A percentile compares a stretch with the other conserved stretches of the same genome.
Evolutionary conservation across 495 filamentous ascomycete genomes (phyloP).

Genomic region (Tetracladium setigerum): DNA sequence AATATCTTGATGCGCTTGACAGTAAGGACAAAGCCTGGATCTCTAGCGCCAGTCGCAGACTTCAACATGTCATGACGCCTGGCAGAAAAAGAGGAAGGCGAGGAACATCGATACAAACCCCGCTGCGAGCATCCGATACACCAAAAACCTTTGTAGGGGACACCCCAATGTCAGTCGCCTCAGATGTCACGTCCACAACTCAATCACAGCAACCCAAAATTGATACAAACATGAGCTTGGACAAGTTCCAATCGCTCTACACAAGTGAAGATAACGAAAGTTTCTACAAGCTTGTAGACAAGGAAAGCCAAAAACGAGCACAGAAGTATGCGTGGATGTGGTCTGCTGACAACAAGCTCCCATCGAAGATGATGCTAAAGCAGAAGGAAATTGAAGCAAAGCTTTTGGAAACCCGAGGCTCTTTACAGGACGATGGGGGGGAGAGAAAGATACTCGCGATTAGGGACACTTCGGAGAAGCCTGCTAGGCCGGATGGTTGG

Average conservation of each 20-base stretch:
- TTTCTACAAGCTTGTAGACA: slow-evolving; percentile 88
- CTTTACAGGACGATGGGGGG: slow-evolving; percentile 41
- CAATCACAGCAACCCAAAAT: slow-evolving; percentile 36
- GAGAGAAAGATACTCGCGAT: slow-evolving; percentile 47
- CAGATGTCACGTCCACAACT: slow-evolving; percentile 27
- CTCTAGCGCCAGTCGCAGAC: slow-evolving; percentile 59
- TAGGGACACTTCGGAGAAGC: slow-evolving; percentile 57
- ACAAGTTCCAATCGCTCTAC: slow-evolving; percentile 83
- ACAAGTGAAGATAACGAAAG: slow-evolving; percentile 96
- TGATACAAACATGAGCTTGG: slow-evolving; percentile 74
- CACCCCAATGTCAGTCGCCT: slow-evolving; percentile 56
- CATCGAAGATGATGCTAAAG: slow-evolving; percentile 76
- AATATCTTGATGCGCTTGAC: slow-evolving; percentile 86
- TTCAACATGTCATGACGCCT: slow-evolving; percentile 79
- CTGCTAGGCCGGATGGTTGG: slow-evolving; percentile 74
- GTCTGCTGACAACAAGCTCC: slow-evolving; percentile 73
- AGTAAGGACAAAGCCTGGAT: slow-evolving; percentile 84
- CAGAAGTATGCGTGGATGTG: slow-evolving; percentile 86
- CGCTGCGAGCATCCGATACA: slow-evolving; percentile 34
- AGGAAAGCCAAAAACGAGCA: slow-evolving; percentile 74
- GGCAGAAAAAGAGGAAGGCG: slow-evolving; percentile 39
- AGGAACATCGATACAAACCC: slow-evolving; percentile 25
- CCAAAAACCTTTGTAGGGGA: slow-evolving; percentile 51
- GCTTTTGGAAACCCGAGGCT: slow-evolving; percentile 41
- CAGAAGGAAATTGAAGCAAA: slow-evolving; percentile 62